Base-by-base conservation (phyloP, 176 grass and related monocot species). In the Phoenix roebelenii region DNA sequence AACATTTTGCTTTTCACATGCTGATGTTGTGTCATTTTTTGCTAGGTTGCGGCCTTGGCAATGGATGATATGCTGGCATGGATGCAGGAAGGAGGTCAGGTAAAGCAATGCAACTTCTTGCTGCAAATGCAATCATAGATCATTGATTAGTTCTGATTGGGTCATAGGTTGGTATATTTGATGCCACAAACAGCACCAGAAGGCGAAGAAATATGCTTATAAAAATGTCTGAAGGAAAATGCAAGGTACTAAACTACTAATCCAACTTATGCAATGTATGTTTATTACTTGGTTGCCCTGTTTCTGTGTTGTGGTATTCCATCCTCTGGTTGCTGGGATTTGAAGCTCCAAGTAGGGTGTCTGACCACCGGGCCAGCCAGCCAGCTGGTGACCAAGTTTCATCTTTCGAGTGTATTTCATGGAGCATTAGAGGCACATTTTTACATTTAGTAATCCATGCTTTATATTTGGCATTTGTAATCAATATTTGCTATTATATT, bases 21-120 rank as follows among this genome's bases (percentile, higher is more conserved):
- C 69, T 16, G 72, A 60, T 53, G 44, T 50, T 48, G 4, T 60
- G 18, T 44, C 85, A 58, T 73, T 53, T 54, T 15, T 52, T 71
- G 39, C 54, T 64, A 97, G 87, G 84, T 97, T 49, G 93, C 93
- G 22, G 93, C 81, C 4, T 83, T 97, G 80, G 87, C 87, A 58
- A 92, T 97, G 93, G 93, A 97, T 67, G 87, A 97, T 80, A 97
- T 97, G 93, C 62, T 97, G 66, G 80, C 80, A 15, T 97, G 87
- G 93, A 97, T 97, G 93, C 75, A 91, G 58, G 81, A 92, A 78
- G 84, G 93, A 68, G 93, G 93, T 44, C 93, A 92, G 82, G 87
- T 97, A 81, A 30, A 63, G 18, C 28, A 48, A 18, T 74, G 54
- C 6, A 62, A 52, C 60, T 63, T 66, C 25, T 29, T 20, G 48